Percentiles rank a stretch among this genome's conserved stretches.
Evolutionary conservation across 305 asterid species (phyloP).

Genomic region (Nicotiana rustica): DNA sequence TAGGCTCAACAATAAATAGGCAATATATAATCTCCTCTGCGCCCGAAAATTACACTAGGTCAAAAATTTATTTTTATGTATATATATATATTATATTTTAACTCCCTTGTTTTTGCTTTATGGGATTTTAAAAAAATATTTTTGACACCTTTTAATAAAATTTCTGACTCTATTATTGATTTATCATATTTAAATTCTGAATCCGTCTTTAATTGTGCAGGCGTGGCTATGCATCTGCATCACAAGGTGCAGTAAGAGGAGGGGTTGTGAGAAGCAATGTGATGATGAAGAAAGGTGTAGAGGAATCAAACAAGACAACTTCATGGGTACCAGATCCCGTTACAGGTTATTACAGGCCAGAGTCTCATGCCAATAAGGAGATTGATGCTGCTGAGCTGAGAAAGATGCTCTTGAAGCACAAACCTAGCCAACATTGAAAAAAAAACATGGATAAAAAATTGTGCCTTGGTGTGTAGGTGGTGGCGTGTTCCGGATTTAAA

Average conservation of each 20-base stretch:
- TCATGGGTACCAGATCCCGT: conserved; percentile 74
- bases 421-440: conserved; percentile 32
- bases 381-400: conserved; percentile 58
- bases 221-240: not conserved
- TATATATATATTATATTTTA: too few relatives aligned
- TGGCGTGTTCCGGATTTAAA: not conserved
- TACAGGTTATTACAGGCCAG: conserved; percentile 71
- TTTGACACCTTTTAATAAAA: too few relatives aligned
- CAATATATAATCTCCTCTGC: too few relatives aligned
- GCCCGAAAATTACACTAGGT: too few relatives aligned
- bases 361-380: conserved; percentile 44
- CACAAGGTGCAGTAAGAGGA: conserved; percentile 29
- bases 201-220: not conserved
- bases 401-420: conserved; percentile 49
- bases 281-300: conserved; percentile 54
- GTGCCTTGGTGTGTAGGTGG: not conserved
- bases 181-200: not conserved
- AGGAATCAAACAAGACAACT: conserved; percentile 46
- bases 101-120: too few relatives aligned
- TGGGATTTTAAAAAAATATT: too few relatives aligned
- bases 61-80: too few relatives aligned
- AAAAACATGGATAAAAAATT: not conserved
- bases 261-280: conserved; percentile 41
- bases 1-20: too few relatives aligned
- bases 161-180: too few relatives aligned